Evolutionary conservation across 225 moss, liverwort and hornwort genomes (phyloP).

Genomic region (Pseudoscleropodium purum): DNA sequence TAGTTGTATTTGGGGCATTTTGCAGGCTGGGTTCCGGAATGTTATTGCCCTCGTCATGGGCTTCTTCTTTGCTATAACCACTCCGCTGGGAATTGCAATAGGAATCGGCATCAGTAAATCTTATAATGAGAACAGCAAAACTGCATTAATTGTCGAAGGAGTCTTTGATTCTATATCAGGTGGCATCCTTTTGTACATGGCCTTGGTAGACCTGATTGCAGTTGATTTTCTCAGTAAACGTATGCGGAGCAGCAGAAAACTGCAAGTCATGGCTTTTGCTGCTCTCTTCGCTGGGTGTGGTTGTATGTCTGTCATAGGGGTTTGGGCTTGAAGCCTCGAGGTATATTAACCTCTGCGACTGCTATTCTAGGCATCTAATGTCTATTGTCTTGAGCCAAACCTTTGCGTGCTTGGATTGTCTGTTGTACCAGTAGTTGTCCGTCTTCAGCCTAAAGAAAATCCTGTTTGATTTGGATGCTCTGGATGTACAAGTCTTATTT

Average conservation of each 20-base stretch:
- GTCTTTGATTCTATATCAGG: slow-evolving; percentile 38
- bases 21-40: slow-evolving; percentile 33
- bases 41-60: slow-evolving; percentile 22
- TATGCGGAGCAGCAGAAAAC: neutral
- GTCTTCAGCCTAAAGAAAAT: neutral
- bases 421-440: neutral
- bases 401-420: neutral
- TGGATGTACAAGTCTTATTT: neutral
- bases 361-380: neutral
- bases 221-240: neutral
- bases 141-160: slow-evolving; percentile 28
- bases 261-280: neutral
- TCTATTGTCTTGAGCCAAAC: neutral
- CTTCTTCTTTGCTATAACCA: slow-evolving; percentile 36
- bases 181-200: slow-evolving; percentile 41
- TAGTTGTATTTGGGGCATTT: neutral
- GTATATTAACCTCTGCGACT: no score
- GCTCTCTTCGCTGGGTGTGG: slow-evolving; percentile 1
- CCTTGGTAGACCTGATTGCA: neutral
- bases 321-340: neutral
- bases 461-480: no score
- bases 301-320: neutral
- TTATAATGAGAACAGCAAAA: slow-evolving; percentile 35
- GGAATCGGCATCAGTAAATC: slow-evolving; percentile 33
- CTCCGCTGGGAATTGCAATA: slow-evolving; percentile 35